Conservation (phyloP, 768 basidiomycete genomes). For the Leccinum boreale region DNA sequence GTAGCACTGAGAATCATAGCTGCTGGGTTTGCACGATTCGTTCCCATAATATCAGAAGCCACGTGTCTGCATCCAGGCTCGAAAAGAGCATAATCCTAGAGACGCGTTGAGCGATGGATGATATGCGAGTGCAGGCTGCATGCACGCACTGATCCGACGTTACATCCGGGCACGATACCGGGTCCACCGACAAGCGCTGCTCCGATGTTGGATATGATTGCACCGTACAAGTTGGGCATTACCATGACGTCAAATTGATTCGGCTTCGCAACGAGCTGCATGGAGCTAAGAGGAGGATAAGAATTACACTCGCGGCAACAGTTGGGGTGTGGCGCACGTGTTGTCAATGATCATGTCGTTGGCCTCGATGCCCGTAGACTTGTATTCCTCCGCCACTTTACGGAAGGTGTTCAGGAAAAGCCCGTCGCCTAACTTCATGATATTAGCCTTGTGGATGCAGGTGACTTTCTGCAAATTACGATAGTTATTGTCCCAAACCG, state of each 20-base stretch:
- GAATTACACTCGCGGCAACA: background rate
- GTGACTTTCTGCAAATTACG: conserved; percentile 83
- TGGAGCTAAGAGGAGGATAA: conserved; percentile 56
- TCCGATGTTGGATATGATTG: conserved; percentile 97
- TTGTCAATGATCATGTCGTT: conserved; percentile 99
- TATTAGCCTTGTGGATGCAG: conserved; percentile 99
- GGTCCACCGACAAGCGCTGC: conserved; percentile 98
- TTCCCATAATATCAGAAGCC: conserved; percentile 94
- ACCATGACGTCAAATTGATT: conserved; percentile 99
- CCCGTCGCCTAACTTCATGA: conserved; percentile 99
- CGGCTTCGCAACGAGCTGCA: conserved; percentile 97
- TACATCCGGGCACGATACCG: conserved; percentile 96
- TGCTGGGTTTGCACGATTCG: conserved; percentile 93
- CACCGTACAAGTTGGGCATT: conserved; percentile 96
- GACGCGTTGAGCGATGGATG: background rate
- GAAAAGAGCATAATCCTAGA: conserved; percentile 92
- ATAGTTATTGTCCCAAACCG: background rate
- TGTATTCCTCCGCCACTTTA: conserved; percentile 94
- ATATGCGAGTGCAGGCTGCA: background rate
- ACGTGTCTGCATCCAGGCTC: conserved; percentile 98
- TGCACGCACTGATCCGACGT: conserved; percentile 79
- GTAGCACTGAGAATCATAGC: conserved; percentile 97
- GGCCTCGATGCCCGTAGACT: conserved; percentile 82
- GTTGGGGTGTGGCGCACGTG: conserved; percentile 53
- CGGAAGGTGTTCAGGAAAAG: conserved; percentile 99